Evolutionary conservation across 1,284 basidiomycete species (phyloP).

Genomic region (Irpex lacteus): DNA sequence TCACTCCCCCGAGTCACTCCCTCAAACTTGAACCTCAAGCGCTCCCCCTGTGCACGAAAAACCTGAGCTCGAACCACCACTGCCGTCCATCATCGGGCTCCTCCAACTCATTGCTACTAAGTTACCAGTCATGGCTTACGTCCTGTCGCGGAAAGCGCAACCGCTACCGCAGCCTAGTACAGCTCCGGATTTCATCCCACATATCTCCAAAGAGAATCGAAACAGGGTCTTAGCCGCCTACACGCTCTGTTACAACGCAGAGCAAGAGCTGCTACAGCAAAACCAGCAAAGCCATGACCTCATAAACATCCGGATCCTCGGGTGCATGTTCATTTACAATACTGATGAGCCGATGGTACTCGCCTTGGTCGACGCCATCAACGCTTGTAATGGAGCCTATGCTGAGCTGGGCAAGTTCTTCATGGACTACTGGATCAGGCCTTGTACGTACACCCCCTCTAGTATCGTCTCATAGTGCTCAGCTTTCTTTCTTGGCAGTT

Average conservation of each 20-base stretch:
- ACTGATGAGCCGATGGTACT: background rate
- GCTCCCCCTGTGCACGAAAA: no score
- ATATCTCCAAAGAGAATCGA: no score
- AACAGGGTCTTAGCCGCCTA: background rate
- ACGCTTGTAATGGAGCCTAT: background rate
- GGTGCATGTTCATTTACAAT: background rate
- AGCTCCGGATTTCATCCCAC: no score
- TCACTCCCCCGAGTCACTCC: no score
- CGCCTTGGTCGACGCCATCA: background rate
- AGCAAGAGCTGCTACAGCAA: background rate
- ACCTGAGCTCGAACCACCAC: no score
- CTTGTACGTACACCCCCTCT: background rate
- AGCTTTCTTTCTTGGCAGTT: background rate
- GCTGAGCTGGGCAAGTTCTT: background rate
- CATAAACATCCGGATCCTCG: background rate
- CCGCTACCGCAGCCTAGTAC: no score
- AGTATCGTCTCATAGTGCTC: background rate
- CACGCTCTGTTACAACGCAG: background rate
- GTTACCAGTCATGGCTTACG: no score
- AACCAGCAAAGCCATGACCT: background rate
- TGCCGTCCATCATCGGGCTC: no score
- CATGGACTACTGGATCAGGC: background rate
- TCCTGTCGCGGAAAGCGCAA: no score
- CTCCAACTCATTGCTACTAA: no score
- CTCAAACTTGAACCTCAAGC: no score